Base-by-base conservation (phyloP, 495 filamentous ascomycete genomes). In the Penicillium ochrochloron region DNA sequence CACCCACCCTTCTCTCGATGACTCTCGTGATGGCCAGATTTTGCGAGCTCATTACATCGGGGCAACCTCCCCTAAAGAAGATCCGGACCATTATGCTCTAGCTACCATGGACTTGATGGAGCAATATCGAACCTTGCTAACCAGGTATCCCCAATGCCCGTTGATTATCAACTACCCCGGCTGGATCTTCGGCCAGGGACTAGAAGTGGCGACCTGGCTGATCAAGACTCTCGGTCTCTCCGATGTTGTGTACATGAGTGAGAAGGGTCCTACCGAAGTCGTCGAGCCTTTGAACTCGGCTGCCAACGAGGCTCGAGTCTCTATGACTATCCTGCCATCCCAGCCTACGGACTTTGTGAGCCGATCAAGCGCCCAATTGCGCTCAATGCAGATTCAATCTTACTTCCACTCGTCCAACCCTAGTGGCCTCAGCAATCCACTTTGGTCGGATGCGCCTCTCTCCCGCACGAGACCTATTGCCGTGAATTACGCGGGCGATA, bases 111-210 rank as follows among this genome's bases (percentile, higher is more conserved):
- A 95, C 65, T 85, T 96, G 1, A 80, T 91, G 66, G 72, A 83
- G 15, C 80, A 85, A 37, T 94, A 93, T 71, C 83, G 81, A 23
- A 69, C 71, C 6, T 72, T 85, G 34, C 67, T 79, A 8, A 70
- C 70, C 19, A 71, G 61, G 25, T 74, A 79, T 60, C 77, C 78
- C 27, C 73, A 78, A 54, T 80, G 76, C 57, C 89, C 90, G 3
- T 80, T 97, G 9, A 79, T 97, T 10, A 84, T 97, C 71, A 95
- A 96, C 73, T 90, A 88, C 14, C 88, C 91, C 2, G 92, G 92
- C 23, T 95, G 92, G 92, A 87, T 94, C 31, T 88, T 90, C 70
- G 91, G 90, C 5, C 85, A 86, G 9, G 90, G 90, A 2, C 76
- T 94, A 6, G 89, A 92, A 67, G 79, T 94, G 12, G 80, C 93